phyloP scores from a whole-genome alignment of 257 asterid genomes.

The Solanum raphanifolium region DNA sequence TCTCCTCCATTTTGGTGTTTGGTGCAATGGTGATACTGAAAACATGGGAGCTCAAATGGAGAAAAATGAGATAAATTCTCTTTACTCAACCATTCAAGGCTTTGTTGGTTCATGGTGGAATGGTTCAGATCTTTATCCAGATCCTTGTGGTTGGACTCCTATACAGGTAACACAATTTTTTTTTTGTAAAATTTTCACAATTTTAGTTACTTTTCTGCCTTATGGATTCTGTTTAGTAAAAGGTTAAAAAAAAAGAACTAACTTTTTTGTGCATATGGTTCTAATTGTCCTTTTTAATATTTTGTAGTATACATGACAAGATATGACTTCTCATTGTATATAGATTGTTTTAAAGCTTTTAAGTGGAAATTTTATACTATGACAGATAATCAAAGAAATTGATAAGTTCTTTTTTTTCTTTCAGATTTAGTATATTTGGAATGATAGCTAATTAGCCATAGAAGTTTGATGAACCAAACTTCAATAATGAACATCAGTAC shows the following conservation, averaged over 20 bases:
- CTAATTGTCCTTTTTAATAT: not conserved
- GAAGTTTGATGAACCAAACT: not conserved
- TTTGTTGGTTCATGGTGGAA: constrained; percentile 97
- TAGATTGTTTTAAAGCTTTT: not conserved
- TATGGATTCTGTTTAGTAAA: not conserved
- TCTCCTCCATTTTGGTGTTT: constrained; percentile 10
- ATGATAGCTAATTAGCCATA: not conserved
- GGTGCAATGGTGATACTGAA: constrained; percentile 55
- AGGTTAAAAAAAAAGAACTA: not conserved
- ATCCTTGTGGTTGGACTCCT: constrained; percentile 99
- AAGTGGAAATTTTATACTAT: not conserved
- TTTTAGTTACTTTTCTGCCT: not conserved
- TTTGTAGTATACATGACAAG: not conserved
- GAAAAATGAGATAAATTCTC: constrained; percentile 51
- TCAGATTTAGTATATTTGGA: not conserved
- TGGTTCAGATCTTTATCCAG: constrained; percentile 98
- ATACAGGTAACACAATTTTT: constrained; percentile 42
- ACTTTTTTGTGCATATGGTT: not conserved
- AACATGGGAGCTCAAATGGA: constrained; percentile 53
- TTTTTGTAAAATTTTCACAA: not conserved
- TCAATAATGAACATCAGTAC: not conserved
- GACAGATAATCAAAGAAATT: not conserved
- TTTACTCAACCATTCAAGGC: constrained; percentile 78
- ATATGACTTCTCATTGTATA: not conserved
- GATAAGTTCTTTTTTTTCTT: not conserved